Base-by-base conservation (phyloP, 2,329 filamentous ascomycete genomes). In the Lasiodiplodia hormozganensis region DNA sequence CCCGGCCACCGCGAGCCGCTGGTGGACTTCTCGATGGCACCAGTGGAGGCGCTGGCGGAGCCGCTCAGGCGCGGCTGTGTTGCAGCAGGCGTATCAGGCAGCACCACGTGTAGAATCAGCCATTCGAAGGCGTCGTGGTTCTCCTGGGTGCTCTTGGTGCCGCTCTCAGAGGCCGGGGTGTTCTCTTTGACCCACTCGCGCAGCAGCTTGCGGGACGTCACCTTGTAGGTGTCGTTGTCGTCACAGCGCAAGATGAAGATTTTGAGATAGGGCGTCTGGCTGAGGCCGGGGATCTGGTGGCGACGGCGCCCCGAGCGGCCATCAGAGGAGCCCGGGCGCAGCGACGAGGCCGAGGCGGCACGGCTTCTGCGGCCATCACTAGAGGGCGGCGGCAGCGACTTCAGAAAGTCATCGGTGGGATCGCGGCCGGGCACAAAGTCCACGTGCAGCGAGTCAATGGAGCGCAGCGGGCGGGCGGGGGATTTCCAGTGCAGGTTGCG, bases 401-500 rank as follows among this genome's bases (percentile, higher is more conserved):
- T 78, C 72, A 65, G 68, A 71, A 62, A 57, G n/a, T 58, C 65
- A 21, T 62, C 68, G 31, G 69, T 84, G 75, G 81, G 88, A 78
- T 75, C 84, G 73, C 80, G 75, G 82, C 84, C 79, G 8, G 90
- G 87, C n/a, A 94, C 85, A 69, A 98, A 89, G 70, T 97, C 94
- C 74, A 98, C 88, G 76, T 97, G 93, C 51, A 99, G 88, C 14
- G 93, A 94, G 76, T 94, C 91, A 78, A 99, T 99, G 16, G 96
- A 97, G 72, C 96, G 91, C 43, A 98, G 83, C 2, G 96, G 96
- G 0, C 96, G 91, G 34, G 91, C 91, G 70, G 96, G 93, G 16
- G 96, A 97, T 79, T 98, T 96, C 96, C 96, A 99, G 77, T 98
- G 93, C 56, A 99, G 88, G 76, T 98, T 96, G 71, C 90, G 91